phyloP scores from a whole-genome alignment of 306 rosid species.

The Ceratonia siliqua region DNA sequence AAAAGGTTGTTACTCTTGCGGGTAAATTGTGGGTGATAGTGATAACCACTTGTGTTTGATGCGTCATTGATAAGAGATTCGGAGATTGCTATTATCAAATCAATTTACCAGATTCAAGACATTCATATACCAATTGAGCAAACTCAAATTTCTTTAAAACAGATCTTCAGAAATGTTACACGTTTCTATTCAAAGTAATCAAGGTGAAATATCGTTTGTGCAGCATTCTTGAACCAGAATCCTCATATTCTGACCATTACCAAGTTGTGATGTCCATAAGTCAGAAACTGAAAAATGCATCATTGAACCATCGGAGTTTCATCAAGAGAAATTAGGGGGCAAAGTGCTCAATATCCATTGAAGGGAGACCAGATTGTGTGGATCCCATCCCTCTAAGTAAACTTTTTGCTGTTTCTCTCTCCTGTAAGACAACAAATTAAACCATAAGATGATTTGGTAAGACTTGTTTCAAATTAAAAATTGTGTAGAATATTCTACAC shows the following conservation, averaged over 20 bases:
- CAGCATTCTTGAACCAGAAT: neutral
- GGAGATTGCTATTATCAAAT: neutral
- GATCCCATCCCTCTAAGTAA: slow-evolving; percentile 86
- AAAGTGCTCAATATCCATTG: slow-evolving; percentile 82
- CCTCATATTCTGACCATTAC: neutral
- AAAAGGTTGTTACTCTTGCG: neutral
- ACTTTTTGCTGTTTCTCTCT: slow-evolving; percentile 89
- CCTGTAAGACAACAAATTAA: slow-evolving; percentile 55
- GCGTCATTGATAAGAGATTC: too few relatives aligned
- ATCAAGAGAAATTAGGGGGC: slow-evolving; percentile 52
- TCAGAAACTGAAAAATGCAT: slow-evolving; percentile 29
- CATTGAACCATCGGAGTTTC: neutral
- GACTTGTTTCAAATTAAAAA: slow-evolving; percentile 22
- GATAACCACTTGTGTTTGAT: neutral
- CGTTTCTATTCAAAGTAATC: neutral
- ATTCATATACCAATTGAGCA: too few relatives aligned
- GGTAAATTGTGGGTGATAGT: neutral
- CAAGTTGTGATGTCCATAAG: neutral
- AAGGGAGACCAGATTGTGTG: slow-evolving; percentile 60
- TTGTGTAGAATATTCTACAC: slow-evolving; percentile 30
- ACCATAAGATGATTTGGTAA: neutral
- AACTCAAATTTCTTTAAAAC: too few relatives aligned
- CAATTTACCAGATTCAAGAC: neutral
- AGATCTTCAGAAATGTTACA: neutral
- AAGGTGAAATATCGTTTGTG: neutral